Conservation (phyloP, 768 basidiomycete genomes). For the Podaxis sp. region DNA sequence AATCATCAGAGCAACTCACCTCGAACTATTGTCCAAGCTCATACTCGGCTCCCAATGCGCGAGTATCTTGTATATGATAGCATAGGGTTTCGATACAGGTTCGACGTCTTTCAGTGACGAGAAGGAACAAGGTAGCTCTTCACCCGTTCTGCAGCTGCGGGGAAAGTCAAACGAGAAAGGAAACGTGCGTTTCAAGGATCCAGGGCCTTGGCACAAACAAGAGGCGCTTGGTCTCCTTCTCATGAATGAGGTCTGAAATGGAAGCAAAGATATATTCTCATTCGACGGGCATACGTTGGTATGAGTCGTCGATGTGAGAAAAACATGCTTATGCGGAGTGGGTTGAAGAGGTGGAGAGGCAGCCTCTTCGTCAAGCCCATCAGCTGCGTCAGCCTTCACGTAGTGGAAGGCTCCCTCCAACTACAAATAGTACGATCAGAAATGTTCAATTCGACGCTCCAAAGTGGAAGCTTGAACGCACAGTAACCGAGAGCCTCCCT, state of each 20-base stretch:
- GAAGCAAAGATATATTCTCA: conserved; percentile 31
- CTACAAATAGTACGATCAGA: conserved; percentile 38
- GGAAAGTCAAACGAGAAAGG: conserved; percentile 61
- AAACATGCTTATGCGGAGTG: conserved; percentile 41
- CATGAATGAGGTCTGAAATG: conserved; percentile 44
- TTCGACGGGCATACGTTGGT: conserved; percentile 40
- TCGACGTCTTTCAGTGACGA: conserved; percentile 33
- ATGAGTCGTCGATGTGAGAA: conserved; percentile 46
- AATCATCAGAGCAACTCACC: conserved; percentile 34
- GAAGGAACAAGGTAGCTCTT: conserved; percentile 66
- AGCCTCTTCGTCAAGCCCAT: conserved; percentile 24
- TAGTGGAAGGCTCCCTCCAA: conserved; percentile 64
- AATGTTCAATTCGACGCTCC: conserved; percentile 1
- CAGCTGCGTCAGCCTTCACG: conserved; percentile 21
- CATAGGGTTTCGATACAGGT: conserved; percentile 28
- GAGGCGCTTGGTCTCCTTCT: conserved; percentile 46
- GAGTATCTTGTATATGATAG: conserved; percentile 54
- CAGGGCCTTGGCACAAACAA: conserved; percentile 31
- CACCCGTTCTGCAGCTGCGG: conserved; percentile 43
- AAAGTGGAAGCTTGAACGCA: conserved; percentile 27
- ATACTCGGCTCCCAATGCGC: conserved; percentile 59
- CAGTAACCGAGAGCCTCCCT: conserved; percentile 60
- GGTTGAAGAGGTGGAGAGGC: conserved; percentile 15
- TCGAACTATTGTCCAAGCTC: conserved; percentile 39
- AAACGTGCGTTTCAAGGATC: conserved; percentile 39